Evolutionary conservation across 257 asterid genomes (phyloP).

Genomic region (Rubia yunnanensis): DNA sequence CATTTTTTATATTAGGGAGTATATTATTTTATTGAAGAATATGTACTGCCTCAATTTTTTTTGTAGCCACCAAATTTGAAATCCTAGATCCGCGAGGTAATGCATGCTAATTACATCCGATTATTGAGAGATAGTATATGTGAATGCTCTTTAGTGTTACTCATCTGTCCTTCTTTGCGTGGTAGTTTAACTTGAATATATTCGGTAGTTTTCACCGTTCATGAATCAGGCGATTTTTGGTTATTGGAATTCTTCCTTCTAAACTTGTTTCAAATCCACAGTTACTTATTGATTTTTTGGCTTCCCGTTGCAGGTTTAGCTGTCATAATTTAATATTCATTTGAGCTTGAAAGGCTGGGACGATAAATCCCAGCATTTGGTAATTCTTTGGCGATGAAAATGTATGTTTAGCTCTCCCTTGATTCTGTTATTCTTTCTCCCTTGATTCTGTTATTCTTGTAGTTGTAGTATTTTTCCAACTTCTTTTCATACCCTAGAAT

Average conservation of each 20-base stretch:
- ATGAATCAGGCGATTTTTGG: neutral
- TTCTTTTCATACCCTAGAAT: too few species aligned
- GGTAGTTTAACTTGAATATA: neutral
- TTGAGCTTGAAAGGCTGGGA: neutral
- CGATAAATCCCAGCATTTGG: neutral
- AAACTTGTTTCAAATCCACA: neutral
- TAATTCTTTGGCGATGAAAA: conserved; percentile 20
- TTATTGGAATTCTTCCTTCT: neutral
- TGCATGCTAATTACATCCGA: too few species aligned
- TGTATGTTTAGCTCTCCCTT: conserved; percentile 16
- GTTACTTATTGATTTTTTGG: neutral
- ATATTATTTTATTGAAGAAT: too few species aligned
- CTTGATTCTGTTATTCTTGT: neutral
- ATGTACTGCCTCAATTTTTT: too few species aligned
- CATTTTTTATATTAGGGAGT: too few species aligned
- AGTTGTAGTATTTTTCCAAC: neutral
- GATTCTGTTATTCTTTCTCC: neutral
- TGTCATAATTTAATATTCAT: neutral
- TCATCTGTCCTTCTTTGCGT: neutral
- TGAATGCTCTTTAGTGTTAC: neutral
- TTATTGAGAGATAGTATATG: neutral
- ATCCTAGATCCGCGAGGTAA: too few species aligned
- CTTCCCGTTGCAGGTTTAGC: neutral
- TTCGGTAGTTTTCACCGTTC: neutral
- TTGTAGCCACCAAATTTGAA: too few species aligned